Conservation (phyloP, 352 stramenopile genomes). For the Phytophthora nicotianae region DNA sequence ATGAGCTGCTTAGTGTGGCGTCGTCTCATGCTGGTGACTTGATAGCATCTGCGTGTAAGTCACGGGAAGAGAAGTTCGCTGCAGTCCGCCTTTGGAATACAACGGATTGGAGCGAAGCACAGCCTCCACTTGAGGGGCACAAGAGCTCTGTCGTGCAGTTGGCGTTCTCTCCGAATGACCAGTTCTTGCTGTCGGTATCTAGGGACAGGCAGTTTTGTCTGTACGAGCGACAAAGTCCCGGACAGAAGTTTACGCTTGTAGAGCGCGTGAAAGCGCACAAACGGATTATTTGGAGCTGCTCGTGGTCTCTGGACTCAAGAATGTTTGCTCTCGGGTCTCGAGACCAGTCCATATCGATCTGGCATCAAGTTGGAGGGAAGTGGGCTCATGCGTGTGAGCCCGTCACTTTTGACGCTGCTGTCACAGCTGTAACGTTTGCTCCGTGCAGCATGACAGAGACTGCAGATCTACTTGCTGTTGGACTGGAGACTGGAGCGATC, state of each 20-base stretch:
- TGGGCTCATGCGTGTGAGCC: constrained; percentile 32
- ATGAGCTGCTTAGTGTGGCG: constrained; percentile 74
- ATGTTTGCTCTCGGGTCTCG: constrained; percentile 66
- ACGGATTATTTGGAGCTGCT: constrained; percentile 83
- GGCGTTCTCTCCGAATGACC: constrained; percentile 70
- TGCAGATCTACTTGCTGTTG: constrained; percentile 54
- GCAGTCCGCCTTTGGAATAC: constrained; percentile 73
- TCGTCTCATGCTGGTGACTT: constrained; percentile 58
- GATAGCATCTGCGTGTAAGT: constrained; percentile 77
- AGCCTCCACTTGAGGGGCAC: constrained; percentile 60
- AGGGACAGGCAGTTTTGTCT: constrained; percentile 78
- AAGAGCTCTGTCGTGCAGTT: constrained; percentile 84
- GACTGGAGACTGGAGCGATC: constrained; percentile 63
- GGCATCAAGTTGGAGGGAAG: constrained; percentile 25
- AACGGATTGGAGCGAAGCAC: constrained; percentile 50
- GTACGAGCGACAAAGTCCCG: constrained; percentile 38
- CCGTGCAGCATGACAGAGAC: constrained; percentile 11
- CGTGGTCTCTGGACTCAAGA: constrained; percentile 64
- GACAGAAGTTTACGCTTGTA: constrained; percentile 42
- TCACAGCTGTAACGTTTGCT: constrained; percentile 70
- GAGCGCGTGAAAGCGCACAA: constrained; percentile 72
- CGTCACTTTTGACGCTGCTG: constrained; percentile 43
- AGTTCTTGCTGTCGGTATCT: constrained; percentile 68
- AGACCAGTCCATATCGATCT: constrained; percentile 72
- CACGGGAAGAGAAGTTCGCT: constrained; percentile 70